Evolutionary conservation across 1,284 basidiomycete species (phyloP), one percentile per base, ranked within the genome.

Genomic region (Ganoderma lucidum): DNA sequence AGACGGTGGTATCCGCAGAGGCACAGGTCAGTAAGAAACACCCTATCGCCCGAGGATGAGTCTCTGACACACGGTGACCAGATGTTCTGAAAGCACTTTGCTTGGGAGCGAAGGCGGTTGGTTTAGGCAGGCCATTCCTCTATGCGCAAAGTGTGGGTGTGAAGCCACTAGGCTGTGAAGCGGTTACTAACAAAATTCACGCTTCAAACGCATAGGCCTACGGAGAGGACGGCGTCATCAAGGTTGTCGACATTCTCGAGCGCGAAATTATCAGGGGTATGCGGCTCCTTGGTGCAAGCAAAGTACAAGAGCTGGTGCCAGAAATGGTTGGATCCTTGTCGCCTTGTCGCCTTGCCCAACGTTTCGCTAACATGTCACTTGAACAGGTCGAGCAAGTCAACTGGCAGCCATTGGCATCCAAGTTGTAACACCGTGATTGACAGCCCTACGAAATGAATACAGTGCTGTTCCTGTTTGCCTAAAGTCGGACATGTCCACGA

Each of bases 71-170:
- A 30, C 32, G 17, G 41, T 37, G 45, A 45, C 10, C 70, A 86
- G 96, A 97, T 79, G 91, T 97, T 9, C 82, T 98, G 65, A 98
- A 98, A 81, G 96, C 96, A 0, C 81, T 98, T 2, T 97, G 95
- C 74, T 84, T 98, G 35, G 97, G 96, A 48, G 97, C 96, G 1
- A 93, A 84, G 72, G 96, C 94, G 4, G 96, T 97, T 6, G 96
- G 97, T 1, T 83, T 98, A 32, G 96, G 96, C 0, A 88, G 96
- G 37, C 88, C 93, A 0, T 96, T 97, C 85, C 84, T 98, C n/a
- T 97, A 93, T 76, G 95, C 94, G 1, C 95, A 97, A 82, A 93
- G 93, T 76, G 92, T 93, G 79, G 76, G 88, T 75, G 5, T 10
- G 28, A 32, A 28, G 37, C 64, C 28, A 62, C 28, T 12, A 12